Percentiles rank a stretch among this genome's conserved stretches.
phyloP scores from a whole-genome alignment of 2,329 filamentous ascomycete genomes.

The Dichotomopilus funicola region DNA sequence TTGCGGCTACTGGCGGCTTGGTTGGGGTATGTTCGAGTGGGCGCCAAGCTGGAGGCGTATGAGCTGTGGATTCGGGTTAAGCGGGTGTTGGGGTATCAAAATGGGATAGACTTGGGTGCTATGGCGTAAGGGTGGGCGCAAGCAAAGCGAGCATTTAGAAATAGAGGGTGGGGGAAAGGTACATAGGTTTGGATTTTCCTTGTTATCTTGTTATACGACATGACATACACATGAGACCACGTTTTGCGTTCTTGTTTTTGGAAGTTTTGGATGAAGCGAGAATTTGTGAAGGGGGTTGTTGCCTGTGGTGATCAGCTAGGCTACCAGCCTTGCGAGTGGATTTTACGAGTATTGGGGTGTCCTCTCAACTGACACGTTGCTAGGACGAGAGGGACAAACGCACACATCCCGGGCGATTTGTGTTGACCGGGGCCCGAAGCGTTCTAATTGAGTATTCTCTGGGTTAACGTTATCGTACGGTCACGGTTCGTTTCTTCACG shows the following conservation, averaged over 20 bases:
- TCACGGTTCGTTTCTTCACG: no score
- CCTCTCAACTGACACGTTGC: not conserved
- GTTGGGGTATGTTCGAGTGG: conserved; percentile 52
- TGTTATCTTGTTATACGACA: no score
- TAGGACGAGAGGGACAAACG: not conserved
- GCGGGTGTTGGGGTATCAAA: conserved; percentile 35
- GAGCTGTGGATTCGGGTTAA: conserved; percentile 55
- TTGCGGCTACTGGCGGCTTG: conserved; percentile 50
- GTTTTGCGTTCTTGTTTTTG: not conserved
- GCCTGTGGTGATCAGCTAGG: not conserved
- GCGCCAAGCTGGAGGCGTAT: conserved; percentile 56
- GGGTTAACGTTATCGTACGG: no score
- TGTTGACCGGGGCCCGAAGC: no score
- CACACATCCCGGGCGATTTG: not conserved
- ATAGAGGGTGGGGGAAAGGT: not conserved
- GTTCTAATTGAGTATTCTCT: no score
- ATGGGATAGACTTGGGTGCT: conserved; percentile 10
- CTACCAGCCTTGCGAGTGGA: conserved; percentile 5
- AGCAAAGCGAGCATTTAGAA: no score
- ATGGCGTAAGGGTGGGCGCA: conserved; percentile 9
- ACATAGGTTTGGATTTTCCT: not conserved
- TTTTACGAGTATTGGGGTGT: not conserved
- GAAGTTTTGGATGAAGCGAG: not conserved
- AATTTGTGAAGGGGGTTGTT: not conserved
- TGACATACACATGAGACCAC: not conserved